These are phyloP conservation scores for Irpex lacteus DNA, from an alignment of 1,284 basidiomycete genomes.

Conservation along the genomic window DNA sequence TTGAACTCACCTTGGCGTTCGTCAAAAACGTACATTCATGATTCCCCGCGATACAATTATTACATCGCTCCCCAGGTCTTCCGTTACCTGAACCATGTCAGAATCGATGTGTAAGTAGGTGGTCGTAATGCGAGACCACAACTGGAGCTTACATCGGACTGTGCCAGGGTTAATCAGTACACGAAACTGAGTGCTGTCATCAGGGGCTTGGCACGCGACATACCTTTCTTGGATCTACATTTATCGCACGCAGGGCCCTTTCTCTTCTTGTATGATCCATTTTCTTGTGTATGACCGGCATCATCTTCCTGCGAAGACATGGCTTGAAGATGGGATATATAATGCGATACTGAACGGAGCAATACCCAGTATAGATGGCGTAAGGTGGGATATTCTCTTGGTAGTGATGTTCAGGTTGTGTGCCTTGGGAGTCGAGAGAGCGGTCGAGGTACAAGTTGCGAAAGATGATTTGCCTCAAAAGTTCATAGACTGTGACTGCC, in stretches of 20 bases:
- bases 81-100: conserved; percentile 10
- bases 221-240: conserved; percentile 16
- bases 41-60: conserved; percentile 8
- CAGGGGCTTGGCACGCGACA: neutral
- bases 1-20: conserved; percentile 13
- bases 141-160: conserved; percentile 14
- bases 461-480: too few relatives aligned
- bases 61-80: conserved; percentile 6
- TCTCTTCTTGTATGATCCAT: conserved; percentile 5
- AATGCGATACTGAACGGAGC: neutral
- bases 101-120: neutral
- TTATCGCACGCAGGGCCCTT: conserved; percentile 12
- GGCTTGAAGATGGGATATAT: conserved; percentile 1
- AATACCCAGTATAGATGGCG: neutral
- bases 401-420: neutral
- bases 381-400: neutral
- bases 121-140: neutral
- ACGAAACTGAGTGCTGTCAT: neutral
- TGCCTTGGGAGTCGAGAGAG: too few relatives aligned
- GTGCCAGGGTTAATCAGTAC: neutral
- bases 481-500: too few relatives aligned
- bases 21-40: conserved; percentile 13
- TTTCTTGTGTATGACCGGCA: neutral
- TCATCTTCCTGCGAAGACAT: conserved; percentile 16
- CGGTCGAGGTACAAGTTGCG: too few relatives aligned